A percentile compares a stretch with the other conserved stretches of the same genome.
Evolutionary conservation across 768 basidiomycete species (phyloP).

Genomic region (Boletellus ananas): DNA sequence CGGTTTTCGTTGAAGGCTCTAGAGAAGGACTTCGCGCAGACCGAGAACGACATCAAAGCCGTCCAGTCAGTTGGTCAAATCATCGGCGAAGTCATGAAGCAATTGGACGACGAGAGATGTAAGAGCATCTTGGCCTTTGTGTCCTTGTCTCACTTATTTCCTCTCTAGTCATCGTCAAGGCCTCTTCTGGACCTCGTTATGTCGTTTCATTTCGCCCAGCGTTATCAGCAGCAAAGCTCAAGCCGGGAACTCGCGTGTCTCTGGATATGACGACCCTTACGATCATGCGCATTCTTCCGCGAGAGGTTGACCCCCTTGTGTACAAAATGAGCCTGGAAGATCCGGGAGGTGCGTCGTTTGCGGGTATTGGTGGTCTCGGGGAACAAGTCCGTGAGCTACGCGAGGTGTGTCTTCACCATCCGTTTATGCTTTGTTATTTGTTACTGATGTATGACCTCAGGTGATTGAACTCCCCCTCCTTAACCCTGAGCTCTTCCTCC

Average conservation of each 20-base stretch:
- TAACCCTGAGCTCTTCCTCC: slow-evolving; percentile 88
- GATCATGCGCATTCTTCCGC: slow-evolving; percentile 96
- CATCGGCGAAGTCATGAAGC: slow-evolving; percentile 98
- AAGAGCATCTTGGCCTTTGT: slow-evolving; percentile 29
- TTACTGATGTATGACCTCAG: slow-evolving; percentile 34
- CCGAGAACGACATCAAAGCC: slow-evolving; percentile 98
- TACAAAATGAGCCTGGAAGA: slow-evolving; percentile 99
- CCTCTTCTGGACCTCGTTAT: slow-evolving; percentile 96
- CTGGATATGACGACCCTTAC: slow-evolving; percentile 99
- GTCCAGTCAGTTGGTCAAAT: slow-evolving; percentile 99
- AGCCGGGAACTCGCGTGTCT: slow-evolving; percentile 91
- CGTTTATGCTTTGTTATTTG: not conserved
- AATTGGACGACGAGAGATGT: slow-evolving; percentile 97
- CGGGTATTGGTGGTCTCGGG: slow-evolving; percentile 91
- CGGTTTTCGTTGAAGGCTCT: slow-evolving; percentile 88
- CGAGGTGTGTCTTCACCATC: slow-evolving; percentile 55
- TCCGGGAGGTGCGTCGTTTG: slow-evolving; percentile 91
- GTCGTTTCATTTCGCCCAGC: slow-evolving; percentile 96
- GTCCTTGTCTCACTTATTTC: not conserved
- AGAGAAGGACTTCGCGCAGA: slow-evolving; percentile 88
- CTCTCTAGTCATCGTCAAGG: slow-evolving; percentile 89
- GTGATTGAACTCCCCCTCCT: slow-evolving; percentile 95
- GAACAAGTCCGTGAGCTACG: slow-evolving; percentile 97
- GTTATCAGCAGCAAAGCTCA: slow-evolving; percentile 87
- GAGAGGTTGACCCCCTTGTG: slow-evolving; percentile 96